These are phyloP conservation scores for Lupinus albus DNA, from an alignment of 306 rosid species.

Conservation along the genomic window DNA sequence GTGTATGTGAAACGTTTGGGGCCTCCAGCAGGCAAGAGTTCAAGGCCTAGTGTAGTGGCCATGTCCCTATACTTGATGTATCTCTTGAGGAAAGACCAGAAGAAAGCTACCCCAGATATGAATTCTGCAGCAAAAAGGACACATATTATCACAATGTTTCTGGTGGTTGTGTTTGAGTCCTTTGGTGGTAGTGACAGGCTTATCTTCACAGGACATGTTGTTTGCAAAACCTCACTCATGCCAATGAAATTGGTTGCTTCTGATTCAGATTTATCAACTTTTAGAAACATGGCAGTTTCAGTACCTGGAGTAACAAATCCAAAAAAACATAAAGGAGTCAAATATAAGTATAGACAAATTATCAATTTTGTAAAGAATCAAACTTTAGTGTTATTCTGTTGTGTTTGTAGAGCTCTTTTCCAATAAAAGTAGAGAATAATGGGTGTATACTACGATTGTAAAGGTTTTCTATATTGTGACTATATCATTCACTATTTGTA, in stretches of 20 bases:
- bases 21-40: slow-evolving; percentile 90
- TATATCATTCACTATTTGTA: too few species aligned
- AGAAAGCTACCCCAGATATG: slow-evolving; percentile 70
- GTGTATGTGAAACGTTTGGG: slow-evolving; percentile 72
- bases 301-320: slow-evolving; percentile 8
- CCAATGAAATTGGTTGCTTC: slow-evolving; percentile 63
- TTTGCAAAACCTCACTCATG: slow-evolving; percentile 63
- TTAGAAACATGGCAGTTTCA: slow-evolving; percentile 58
- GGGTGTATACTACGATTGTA: too few species aligned
- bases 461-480: too few species aligned
- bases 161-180: slow-evolving; percentile 59
- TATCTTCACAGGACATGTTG: slow-evolving; percentile 73
- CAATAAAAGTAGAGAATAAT: too few species aligned
- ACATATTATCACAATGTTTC: slow-evolving; percentile 70
- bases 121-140: slow-evolving; percentile 75
- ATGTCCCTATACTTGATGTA: slow-evolving; percentile 86
- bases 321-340: too few species aligned
- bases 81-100: slow-evolving; percentile 80
- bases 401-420: too few species aligned
- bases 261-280: slow-evolving; percentile 53
- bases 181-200: slow-evolving; percentile 69
- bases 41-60: slow-evolving; percentile 90
- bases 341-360: too few species aligned
- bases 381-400: too few species aligned
- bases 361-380: too few species aligned